phyloP scores from a whole-genome alignment of 495 filamentous ascomycete genomes.

The Amphirosellinia nigrospora region DNA sequence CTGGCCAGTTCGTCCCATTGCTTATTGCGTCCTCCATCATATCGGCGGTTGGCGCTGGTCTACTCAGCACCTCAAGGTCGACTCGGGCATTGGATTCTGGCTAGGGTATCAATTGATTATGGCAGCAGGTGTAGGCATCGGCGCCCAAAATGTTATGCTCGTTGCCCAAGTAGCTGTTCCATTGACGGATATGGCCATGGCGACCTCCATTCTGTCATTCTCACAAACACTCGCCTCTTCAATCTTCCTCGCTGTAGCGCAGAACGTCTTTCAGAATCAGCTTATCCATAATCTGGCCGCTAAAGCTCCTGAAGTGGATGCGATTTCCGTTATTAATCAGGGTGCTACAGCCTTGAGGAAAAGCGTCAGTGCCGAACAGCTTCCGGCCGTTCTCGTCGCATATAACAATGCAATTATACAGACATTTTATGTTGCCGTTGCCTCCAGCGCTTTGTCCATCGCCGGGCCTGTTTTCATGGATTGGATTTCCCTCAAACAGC shows the following conservation, averaged over 20 bases:
- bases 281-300: slow-evolving; percentile 61
- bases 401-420: neutral
- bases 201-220: slow-evolving; percentile 70
- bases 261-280: slow-evolving; percentile 77
- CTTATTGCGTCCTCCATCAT: slow-evolving; percentile 54
- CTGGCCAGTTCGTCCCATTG: slow-evolving; percentile 64
- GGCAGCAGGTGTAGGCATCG: slow-evolving; percentile 71
- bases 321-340: neutral
- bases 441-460: neutral
- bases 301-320: slow-evolving; percentile 50
- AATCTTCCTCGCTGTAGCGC: slow-evolving; percentile 72
- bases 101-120: slow-evolving; percentile 78
- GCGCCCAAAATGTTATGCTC: slow-evolving; percentile 69
- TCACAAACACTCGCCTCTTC: slow-evolving; percentile 71
- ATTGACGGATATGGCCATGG: slow-evolving; percentile 65
- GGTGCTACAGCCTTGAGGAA: slow-evolving; percentile 53
- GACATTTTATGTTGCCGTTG: neutral
- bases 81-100: slow-evolving; percentile 65
- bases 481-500: neutral
- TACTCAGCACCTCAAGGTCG: slow-evolving; percentile 68
- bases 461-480: neutral
- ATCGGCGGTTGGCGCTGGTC: slow-evolving; percentile 70
- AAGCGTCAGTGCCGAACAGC: neutral
- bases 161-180: slow-evolving; percentile 68
- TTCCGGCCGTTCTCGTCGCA: neutral